Conservation (phyloP, 768 basidiomycete species). For the Nidula microcarpa region DNA sequence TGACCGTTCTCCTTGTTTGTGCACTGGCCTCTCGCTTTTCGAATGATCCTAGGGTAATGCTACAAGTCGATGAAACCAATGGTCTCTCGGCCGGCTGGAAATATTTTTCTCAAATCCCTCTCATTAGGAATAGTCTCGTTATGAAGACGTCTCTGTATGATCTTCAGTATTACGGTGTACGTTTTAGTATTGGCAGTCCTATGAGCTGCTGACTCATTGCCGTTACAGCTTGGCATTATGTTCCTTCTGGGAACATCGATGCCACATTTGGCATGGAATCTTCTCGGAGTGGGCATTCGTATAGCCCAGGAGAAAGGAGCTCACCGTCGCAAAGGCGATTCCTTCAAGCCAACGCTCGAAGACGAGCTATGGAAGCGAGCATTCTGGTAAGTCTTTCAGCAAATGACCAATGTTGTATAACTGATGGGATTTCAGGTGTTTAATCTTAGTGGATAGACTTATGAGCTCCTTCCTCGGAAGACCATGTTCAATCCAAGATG, state of each 20-base stretch:
- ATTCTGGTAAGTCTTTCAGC: slow-evolving; percentile 37
- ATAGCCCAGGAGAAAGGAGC: slow-evolving; percentile 61
- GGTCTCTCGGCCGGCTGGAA: slow-evolving; percentile 55
- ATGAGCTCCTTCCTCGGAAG: slow-evolving; percentile 56
- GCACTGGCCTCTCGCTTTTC: slow-evolving; percentile 59
- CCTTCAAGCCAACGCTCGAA: slow-evolving; percentile 30
- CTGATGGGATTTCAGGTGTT: slow-evolving; percentile 15
- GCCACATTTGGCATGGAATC: slow-evolving; percentile 53
- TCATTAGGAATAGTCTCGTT: slow-evolving; percentile 54
- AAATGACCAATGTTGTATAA: not conserved
- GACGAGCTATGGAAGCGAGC: slow-evolving; percentile 61
- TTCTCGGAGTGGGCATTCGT: slow-evolving; percentile 56
- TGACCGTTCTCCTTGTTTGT: slow-evolving; percentile 60
- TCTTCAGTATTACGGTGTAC: slow-evolving; percentile 64
- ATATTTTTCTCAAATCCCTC: slow-evolving; percentile 59
- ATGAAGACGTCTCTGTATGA: slow-evolving; percentile 61
- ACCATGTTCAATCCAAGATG: slow-evolving; percentile 64
- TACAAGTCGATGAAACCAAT: slow-evolving; percentile 24
- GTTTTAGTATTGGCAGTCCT: slow-evolving; percentile 18
- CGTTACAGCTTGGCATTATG: slow-evolving; percentile 22
- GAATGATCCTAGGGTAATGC: slow-evolving; percentile 41
- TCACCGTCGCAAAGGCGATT: slow-evolving; percentile 45
- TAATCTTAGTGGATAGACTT: slow-evolving; percentile 26
- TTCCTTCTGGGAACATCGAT: slow-evolving; percentile 40
- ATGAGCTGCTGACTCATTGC: not conserved